Percentiles rank a stretch among this genome's conserved stretches.
These are phyloP conservation scores for Beauveria sp. DNA, from an alignment of 2,329 filamentous ascomycete genomes.

Conservation along the genomic window DNA sequence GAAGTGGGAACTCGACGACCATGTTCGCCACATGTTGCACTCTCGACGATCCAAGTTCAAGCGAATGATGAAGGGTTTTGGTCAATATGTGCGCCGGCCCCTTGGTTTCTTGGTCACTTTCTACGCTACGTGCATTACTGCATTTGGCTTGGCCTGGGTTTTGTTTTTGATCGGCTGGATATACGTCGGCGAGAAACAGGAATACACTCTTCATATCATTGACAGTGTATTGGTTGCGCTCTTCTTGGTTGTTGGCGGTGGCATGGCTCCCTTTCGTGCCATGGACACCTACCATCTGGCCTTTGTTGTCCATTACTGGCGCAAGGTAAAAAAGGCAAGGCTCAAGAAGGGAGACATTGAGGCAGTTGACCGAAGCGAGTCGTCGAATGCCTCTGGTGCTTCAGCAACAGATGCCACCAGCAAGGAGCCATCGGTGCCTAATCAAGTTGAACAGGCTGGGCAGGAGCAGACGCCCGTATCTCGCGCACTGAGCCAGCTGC, in stretches of 20 bases:
- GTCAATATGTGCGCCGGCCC: slow-evolving; percentile 67
- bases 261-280: slow-evolving; percentile 64
- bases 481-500: neutral
- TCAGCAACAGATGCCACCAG: neutral
- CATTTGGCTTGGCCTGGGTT: slow-evolving; percentile 83
- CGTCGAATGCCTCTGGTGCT: slow-evolving; percentile 7
- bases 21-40: slow-evolving; percentile 82
- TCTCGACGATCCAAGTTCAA: slow-evolving; percentile 74
- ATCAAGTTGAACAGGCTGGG: neutral
- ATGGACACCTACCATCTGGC: slow-evolving; percentile 86
- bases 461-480: neutral
- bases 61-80: slow-evolving; percentile 70
- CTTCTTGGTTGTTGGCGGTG: slow-evolving; percentile 64
- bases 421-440: neutral
- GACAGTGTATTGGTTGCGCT: slow-evolving; percentile 64
- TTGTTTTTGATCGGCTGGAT: slow-evolving; percentile 90
- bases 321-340: slow-evolving; percentile 34
- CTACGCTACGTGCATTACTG: slow-evolving; percentile 74
- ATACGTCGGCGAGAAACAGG: slow-evolving; percentile 65
- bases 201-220: slow-evolving; percentile 62
- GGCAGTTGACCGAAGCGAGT: slow-evolving; percentile 16
- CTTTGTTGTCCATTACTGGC: slow-evolving; percentile 63
- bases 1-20: slow-evolving; percentile 70
- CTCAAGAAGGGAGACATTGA: slow-evolving; percentile 35
- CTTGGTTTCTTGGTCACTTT: slow-evolving; percentile 78